Conservation (phyloP, 2,329 filamentous ascomycete species). For the Calycina marina region DNA sequence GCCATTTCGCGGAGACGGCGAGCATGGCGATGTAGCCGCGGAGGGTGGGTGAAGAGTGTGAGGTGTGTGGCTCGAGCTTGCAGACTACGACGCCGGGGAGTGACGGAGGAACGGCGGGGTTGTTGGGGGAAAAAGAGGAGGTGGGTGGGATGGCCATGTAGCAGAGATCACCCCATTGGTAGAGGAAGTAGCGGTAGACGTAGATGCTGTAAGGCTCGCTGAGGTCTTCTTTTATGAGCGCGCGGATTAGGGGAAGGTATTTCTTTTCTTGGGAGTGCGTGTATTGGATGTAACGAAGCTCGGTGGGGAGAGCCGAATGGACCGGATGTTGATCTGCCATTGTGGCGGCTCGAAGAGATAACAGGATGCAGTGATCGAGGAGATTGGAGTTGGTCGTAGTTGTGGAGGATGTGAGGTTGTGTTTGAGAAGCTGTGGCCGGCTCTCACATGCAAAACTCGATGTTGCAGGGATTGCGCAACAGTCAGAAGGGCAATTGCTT, state of each 20-base stretch:
- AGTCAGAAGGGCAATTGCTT: too few relatives aligned
- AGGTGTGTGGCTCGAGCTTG: conserved; percentile 82
- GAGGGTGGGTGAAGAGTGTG: conserved; percentile 57
- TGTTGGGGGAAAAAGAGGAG: not conserved
- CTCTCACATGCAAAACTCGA: too few relatives aligned
- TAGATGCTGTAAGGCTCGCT: conserved; percentile 99
- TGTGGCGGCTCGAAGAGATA: too few relatives aligned
- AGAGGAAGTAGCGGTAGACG: conserved; percentile 95
- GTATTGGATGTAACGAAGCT: conserved; percentile 47
- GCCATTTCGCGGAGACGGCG: conserved; percentile 67
- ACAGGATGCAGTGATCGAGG: too few relatives aligned
- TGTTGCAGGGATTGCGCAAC: too few relatives aligned
- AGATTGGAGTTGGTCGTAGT: too few relatives aligned
- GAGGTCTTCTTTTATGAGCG: conserved; percentile 87
- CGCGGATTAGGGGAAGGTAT: conserved; percentile 74
- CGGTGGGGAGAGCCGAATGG: too few relatives aligned
- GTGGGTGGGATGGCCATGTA: conserved; percentile 52
- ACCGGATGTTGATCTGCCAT: too few relatives aligned
- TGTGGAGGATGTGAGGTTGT: too few relatives aligned
- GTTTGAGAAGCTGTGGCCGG: too few relatives aligned
- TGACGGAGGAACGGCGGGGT: too few relatives aligned
- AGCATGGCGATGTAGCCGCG: conserved; percentile 98
- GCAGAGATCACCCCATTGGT: conserved; percentile 96
- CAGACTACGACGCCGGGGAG: conserved; percentile 74
- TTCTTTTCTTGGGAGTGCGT: conserved; percentile 43